A percentile compares a stretch with the other conserved stretches of the same genome.
Evolutionary conservation across 805 yeast genomes (phyloP).

Genomic region (Wickerhamomyces queroliae): DNA sequence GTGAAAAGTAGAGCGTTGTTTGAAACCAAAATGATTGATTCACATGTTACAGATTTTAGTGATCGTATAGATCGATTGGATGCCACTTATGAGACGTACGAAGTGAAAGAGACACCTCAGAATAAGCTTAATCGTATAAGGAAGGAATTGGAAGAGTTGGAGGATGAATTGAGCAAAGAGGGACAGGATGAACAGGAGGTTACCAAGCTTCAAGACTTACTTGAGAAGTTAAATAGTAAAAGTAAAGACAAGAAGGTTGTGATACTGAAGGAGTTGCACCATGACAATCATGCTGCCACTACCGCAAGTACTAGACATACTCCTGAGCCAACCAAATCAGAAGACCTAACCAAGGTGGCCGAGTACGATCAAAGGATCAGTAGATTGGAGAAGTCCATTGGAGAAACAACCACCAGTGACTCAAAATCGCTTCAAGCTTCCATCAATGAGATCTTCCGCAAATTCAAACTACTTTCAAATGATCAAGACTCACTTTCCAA

Average conservation of each 20-base stretch:
- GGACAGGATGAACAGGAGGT: conserved; percentile 14
- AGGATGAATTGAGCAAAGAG: conserved; percentile 13
- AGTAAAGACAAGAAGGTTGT: conserved; percentile 9
- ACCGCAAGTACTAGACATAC: no score
- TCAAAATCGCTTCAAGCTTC: conserved; percentile 18
- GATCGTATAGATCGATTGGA: conserved; percentile 26
- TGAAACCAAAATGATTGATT: conserved; percentile 21
- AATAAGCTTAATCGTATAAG: conserved; percentile 33
- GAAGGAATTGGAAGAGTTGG: conserved; percentile 33
- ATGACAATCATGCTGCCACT: background rate
- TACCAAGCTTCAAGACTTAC: conserved; percentile 13
- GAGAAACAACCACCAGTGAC: conserved; percentile 8
- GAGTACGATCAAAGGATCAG: conserved; percentile 11
- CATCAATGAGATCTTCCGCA: conserved; percentile 25
- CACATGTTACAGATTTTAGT: conserved; percentile 18
- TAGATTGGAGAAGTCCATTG: conserved; percentile 14
- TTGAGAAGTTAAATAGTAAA: conserved; percentile 11
- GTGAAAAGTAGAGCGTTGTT: conserved; percentile 20
- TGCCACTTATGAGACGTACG: conserved; percentile 30
- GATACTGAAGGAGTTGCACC: background rate
- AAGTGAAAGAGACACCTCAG: conserved; percentile 29
- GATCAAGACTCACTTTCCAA: conserved; percentile 16
- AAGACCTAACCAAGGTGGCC: background rate
- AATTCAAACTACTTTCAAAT: conserved; percentile 21
- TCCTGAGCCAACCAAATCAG: background rate